A percentile compares a stretch with the other conserved stretches of the same genome.
phyloP scores from a whole-genome alignment of 108 stramenopile genomes.

The Heterococcus sp. region DNA sequence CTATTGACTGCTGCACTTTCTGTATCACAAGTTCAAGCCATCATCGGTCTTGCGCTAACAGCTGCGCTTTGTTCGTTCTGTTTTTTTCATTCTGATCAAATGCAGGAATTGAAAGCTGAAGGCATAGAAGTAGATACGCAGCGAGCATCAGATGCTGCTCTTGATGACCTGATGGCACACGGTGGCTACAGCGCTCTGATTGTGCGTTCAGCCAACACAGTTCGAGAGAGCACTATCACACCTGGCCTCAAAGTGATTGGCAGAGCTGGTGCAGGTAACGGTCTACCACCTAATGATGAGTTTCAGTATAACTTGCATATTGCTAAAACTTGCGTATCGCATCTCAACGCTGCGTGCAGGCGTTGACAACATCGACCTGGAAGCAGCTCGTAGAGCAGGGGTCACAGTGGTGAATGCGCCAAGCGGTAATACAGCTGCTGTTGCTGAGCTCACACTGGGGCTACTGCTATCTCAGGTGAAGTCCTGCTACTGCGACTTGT shows the following conservation, averaged over 20 bases:
- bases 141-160: too few relatives aligned
- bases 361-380: slow-evolving; percentile 44
- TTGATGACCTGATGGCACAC: background rate
- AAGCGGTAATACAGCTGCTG: slow-evolving; percentile 37
- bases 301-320: background rate
- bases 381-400: slow-evolving; percentile 14
- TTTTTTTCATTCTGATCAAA: too few relatives aligned
- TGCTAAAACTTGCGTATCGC: background rate
- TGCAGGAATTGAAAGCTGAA: too few relatives aligned
- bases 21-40: too few relatives aligned
- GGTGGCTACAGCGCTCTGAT: background rate
- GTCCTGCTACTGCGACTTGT: background rate
- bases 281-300: too few relatives aligned
- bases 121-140: too few relatives aligned
- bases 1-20: too few relatives aligned
- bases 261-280: too few relatives aligned
- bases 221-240: too few relatives aligned
- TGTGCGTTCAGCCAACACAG: background rate
- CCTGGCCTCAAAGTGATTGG: too few relatives aligned
- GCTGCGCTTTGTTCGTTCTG: too few relatives aligned
- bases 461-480: background rate
- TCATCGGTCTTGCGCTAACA: too few relatives aligned
- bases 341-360: slow-evolving; percentile 13
- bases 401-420: slow-evolving; percentile 47
- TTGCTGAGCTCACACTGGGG: slow-evolving; percentile 15